Base-by-base conservation (phyloP, 192 early-diverging fungal genomes). In the Allomyces macrogynus region DNA sequence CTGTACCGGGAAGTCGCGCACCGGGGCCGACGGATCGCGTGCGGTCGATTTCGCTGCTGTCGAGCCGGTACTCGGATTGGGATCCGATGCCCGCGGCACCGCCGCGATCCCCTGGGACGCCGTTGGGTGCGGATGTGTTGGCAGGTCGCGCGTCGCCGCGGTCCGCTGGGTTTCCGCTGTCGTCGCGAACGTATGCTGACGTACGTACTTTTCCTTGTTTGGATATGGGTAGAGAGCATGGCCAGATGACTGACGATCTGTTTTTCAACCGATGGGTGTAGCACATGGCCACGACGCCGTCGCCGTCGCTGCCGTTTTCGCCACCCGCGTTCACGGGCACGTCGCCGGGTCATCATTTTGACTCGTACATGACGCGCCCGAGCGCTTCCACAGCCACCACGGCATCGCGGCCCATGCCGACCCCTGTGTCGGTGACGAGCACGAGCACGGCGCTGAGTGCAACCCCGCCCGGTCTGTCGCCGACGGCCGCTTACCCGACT, bases 221-320 rank as follows among this genome's bases (percentile, higher is more conserved):
- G 49, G 49, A 5, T 7, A 40, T 0, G 32, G 32, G 7, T 40
- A 2, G 49, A 57, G 16, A 57, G 49, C 3, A 57, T 0, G 20
- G 12, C 49, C 20, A 2, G 49, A 57, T 40, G 32, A 40, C 32
- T 40, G 32, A 40, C 32, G 32, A 72, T 75, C 62, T 73, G 70
- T 69, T 69, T 54, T 75, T 20, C 18, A 65, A 61, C 12, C 14
- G 18, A 61, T 40, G 32, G 32, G 32, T 40, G 32, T 40, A 40
- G 32, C 32, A 40, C 32, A 8, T 40, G 5, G 32, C 32, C 32
- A 40, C 32, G 32, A 40, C 32, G 7, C 32, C 32, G 32, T 40
- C 32, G 32, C 32, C 32, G 32, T 40, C 32, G 32, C 32, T 40
- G 32, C 32, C 32, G 7, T 40, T 40, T 40, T 40, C 32, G 32